Evolutionary conservation across 257 asterid genomes (phyloP).

Genomic region (Galeopsis tetrahit): DNA sequence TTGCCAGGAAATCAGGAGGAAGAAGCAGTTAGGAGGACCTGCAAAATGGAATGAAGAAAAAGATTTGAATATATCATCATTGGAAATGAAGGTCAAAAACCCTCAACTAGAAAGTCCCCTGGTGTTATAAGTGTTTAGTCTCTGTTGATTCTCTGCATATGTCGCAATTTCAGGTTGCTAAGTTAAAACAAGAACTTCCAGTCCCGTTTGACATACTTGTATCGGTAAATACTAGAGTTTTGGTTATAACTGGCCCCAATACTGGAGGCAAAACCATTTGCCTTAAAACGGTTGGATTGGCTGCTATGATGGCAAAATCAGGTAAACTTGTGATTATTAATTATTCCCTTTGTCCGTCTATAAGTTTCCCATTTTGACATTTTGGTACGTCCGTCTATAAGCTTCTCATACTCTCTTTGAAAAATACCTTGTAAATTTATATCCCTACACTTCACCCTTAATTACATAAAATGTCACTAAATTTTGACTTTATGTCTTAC

Average conservation of each 20-base stretch:
- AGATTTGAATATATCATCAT: slow-evolving; percentile 49
- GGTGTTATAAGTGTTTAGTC: slow-evolving; percentile 26
- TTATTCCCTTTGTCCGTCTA: neutral
- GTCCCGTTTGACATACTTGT: slow-evolving; percentile 82
- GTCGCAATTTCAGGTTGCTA: slow-evolving; percentile 65
- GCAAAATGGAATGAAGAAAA: slow-evolving; percentile 51
- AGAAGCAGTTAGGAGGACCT: slow-evolving; percentile 63
- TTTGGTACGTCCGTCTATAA: too few species aligned
- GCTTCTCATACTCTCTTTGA: too few species aligned
- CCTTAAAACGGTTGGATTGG: slow-evolving; percentile 95
- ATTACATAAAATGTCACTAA: too few species aligned
- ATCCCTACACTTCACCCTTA: too few species aligned
- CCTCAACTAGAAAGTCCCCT: slow-evolving; percentile 13
- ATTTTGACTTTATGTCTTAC: too few species aligned
- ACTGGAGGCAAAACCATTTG: slow-evolving; percentile 99
- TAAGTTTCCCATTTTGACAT: too few species aligned
- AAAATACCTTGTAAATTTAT: too few species aligned
- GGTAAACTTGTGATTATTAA: slow-evolving; percentile 48
- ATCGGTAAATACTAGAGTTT: slow-evolving; percentile 62
- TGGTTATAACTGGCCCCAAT: slow-evolving; percentile 93
- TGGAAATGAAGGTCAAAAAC: slow-evolving; percentile 69
- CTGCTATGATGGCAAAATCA: slow-evolving; percentile 99
- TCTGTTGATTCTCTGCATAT: slow-evolving; percentile 20
- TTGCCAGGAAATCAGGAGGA: slow-evolving; percentile 88
- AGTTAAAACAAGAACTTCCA: slow-evolving; percentile 69